These are phyloP conservation scores for Solanum ossicruentum DNA, from an alignment of 257 asterid species.

Conservation along the genomic window DNA sequence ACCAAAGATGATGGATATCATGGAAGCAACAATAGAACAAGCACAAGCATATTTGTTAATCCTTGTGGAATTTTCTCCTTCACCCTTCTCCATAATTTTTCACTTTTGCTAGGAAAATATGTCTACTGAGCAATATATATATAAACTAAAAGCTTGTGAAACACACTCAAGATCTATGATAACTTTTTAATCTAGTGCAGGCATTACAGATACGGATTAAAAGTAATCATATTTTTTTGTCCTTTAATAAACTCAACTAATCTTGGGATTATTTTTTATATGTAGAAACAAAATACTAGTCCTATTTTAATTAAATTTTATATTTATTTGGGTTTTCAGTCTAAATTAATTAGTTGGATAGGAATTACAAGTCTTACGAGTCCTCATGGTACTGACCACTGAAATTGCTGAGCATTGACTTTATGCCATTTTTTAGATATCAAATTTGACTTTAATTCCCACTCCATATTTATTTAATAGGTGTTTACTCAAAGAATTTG, in stretches of 20 bases:
- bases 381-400: neutral
- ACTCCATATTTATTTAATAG: neutral
- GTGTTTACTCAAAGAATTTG: neutral
- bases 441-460: neutral
- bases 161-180: neutral
- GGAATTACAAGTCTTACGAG: neutral
- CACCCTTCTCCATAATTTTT: constrained; percentile 7
- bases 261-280: neutral
- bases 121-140: too few species aligned
- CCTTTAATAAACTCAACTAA: neutral
- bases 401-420: neutral
- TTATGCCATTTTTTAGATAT: neutral
- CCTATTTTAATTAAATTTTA: neutral
- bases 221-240: neutral
- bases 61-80: constrained; percentile 4
- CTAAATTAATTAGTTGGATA: neutral
- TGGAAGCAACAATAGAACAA: constrained; percentile 58
- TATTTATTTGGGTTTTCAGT: too few species aligned
- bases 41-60: constrained; percentile 47
- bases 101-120: too few species aligned
- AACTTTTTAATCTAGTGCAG: neutral
- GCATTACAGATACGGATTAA: neutral
- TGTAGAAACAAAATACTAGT: neutral
- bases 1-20: constrained; percentile 66
- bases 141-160: neutral